Evolutionary conservation across 352 stramenopile genomes (phyloP), one percentile per base, ranked within the genome.

Genomic region (Heterotrichella gracilis): DNA sequence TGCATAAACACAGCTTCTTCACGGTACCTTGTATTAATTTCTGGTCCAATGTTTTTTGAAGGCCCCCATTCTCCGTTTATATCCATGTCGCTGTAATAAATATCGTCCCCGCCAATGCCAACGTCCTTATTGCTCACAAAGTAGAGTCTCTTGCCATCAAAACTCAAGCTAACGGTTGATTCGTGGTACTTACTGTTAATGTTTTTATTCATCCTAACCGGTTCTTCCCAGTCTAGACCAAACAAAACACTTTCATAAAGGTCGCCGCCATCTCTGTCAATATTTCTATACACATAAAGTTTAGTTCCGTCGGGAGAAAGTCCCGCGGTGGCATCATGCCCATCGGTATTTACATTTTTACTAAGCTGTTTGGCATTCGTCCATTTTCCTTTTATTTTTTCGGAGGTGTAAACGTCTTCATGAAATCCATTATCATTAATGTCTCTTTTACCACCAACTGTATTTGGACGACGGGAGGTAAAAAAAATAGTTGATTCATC

Each of bases 211-310:
- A 53, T 53, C 9, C n/a, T 9, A 17, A 17, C 9, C 32, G 32
- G 32, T n/a, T 17, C 32, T 53, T 53, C 32, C 32, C 32, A 53
- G 32, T 53, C 32, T 17, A n/a, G n/a, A 9, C 32, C 32, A 9
- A n/a, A 53, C 32, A 53, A 53, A 53, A 53, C 32, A n/a, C 32
- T 53, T 53, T 53, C 32, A 53, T 53, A 53, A 53, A 53, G 32
- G n/a, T 53, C 32, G 32, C 32, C 32, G 9, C 32, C 32, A 53
- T 53, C 32, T 9, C 32, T 53, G 9, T n/a, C 32, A 9, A n/a
- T 17, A n/a, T 53, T 53, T n/a, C 32, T 53, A n/a, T 53, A 53
- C n/a, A 53, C n/a, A 53, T 17, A 53, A 53, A 53, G 32, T n/a
- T 53, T 53, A 53, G 32, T 53, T n/a, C 32, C 32, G n/a, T 53